A percentile compares a stretch with the other conserved stretches of the same genome.
Evolutionary conservation across 805 yeast species (phyloP).

Genomic region (Scheffersomyces ergatensis): DNA sequence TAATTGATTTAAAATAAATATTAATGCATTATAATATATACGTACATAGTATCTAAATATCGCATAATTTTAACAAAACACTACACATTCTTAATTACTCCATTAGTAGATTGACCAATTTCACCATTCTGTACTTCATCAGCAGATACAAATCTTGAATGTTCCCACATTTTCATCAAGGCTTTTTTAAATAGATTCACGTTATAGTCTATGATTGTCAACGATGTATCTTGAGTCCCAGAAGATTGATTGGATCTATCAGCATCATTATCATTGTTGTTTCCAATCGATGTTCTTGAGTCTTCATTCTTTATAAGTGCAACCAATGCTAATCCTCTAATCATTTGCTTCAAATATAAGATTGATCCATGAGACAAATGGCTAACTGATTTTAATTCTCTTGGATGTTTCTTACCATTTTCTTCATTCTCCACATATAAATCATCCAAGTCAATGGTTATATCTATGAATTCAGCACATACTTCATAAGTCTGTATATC

Average conservation of each 20-base stretch:
- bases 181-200: conserved; percentile 77
- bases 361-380: conserved; percentile 80
- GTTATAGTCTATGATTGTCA: conserved; percentile 82
- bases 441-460: conserved; percentile 83
- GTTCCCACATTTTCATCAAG: conserved; percentile 68
- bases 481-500: conserved; percentile 95
- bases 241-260: conserved; percentile 27
- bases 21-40: too few relatives aligned
- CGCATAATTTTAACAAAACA: too few relatives aligned
- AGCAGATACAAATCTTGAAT: conserved; percentile 21
- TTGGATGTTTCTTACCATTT: conserved; percentile 3
- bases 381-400: conserved; percentile 64
- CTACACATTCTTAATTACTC: neutral
- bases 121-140: neutral
- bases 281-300: conserved; percentile 7
- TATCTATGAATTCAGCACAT: conserved; percentile 95
- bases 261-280: conserved; percentile 34
- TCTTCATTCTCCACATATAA: conserved; percentile 42
- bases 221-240: conserved; percentile 28
- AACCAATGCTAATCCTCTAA: conserved; percentile 87
- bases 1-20: too few relatives aligned
- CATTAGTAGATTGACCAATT: neutral
- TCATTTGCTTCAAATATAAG: conserved; percentile 84
- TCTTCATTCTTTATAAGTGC: conserved; percentile 76
- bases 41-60: too few relatives aligned